These are phyloP conservation scores for Russula foetens DNA, from an alignment of 768 basidiomycete species.

Conservation along the genomic window DNA sequence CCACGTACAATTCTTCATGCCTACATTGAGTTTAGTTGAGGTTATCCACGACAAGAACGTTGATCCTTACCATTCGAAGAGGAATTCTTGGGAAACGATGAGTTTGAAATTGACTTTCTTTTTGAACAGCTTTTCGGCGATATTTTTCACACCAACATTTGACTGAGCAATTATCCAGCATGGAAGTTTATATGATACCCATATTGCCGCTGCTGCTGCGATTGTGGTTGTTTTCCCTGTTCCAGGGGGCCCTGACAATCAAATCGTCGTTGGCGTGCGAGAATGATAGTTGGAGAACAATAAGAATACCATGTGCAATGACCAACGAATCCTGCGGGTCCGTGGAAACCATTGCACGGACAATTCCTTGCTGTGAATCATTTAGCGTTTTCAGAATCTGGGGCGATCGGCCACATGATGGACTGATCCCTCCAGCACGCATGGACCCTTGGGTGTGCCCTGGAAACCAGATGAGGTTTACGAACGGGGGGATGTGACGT, in stretches of 20 bases:
- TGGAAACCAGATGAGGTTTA: conserved; percentile 9
- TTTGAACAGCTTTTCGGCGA: conserved; percentile 60
- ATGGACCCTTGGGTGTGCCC: not conserved
- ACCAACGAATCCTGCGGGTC: not conserved
- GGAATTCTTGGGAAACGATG: conserved; percentile 26
- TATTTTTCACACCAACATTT: conserved; percentile 81
- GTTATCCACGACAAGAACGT: not conserved
- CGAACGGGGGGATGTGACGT: not conserved
- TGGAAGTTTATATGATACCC: not conserved
- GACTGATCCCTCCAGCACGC: not conserved
- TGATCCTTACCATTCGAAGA: conserved; percentile 24
- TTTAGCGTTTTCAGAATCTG: not conserved
- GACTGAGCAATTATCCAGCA: conserved; percentile 75
- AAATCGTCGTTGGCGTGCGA: not conserved
- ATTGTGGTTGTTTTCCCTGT: conserved; percentile 19
- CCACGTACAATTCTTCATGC: conserved; percentile 43
- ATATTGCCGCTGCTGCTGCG: conserved; percentile 3
- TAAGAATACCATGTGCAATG: conserved; percentile 8
- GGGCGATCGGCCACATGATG: not conserved
- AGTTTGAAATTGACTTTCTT: conserved; percentile 53
- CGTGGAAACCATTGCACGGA: conserved; percentile 3
- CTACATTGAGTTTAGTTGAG: conserved; percentile 23
- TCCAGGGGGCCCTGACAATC: conserved; percentile 9
- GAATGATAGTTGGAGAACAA: not conserved
- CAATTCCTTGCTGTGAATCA: not conserved